Evolutionary conservation across 495 filamentous ascomycete species (phyloP).

Genomic region (Parathielavia hyrcaniae): DNA sequence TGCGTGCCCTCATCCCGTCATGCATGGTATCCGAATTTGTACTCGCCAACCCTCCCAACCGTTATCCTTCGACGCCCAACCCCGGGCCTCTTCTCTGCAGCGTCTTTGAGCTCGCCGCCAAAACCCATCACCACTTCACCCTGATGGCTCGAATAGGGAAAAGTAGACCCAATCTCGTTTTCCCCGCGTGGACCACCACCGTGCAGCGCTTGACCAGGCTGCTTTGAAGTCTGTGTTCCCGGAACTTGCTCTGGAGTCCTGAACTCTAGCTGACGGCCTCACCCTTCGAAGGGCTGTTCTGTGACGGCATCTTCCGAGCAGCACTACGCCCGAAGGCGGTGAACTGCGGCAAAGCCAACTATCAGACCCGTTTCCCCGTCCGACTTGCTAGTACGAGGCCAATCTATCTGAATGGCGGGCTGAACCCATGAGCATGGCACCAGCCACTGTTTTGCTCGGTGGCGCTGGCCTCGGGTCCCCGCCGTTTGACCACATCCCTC

Average conservation of each 20-base stretch:
- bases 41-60: background rate
- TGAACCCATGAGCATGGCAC: background rate
- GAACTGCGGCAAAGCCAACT: background rate
- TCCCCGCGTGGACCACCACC: background rate
- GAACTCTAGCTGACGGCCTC: background rate
- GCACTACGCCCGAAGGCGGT: background rate
- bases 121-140: background rate
- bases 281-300: background rate
- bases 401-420: background rate
- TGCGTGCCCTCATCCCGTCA: background rate
- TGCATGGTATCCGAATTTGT: background rate
- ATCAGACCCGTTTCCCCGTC: background rate
- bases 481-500: background rate
- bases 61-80: background rate
- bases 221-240: background rate
- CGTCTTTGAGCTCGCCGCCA: background rate
- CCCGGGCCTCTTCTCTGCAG: background rate
- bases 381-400: background rate
- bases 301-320: constrained; percentile 1
- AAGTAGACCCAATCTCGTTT: background rate
- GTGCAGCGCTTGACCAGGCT: background rate
- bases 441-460: background rate
- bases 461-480: background rate
- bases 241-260: background rate
- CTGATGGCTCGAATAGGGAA: background rate